phyloP scores from a whole-genome alignment of 164 flowering plant genomes.

The Kalanchoe fedtschenkoi region DNA sequence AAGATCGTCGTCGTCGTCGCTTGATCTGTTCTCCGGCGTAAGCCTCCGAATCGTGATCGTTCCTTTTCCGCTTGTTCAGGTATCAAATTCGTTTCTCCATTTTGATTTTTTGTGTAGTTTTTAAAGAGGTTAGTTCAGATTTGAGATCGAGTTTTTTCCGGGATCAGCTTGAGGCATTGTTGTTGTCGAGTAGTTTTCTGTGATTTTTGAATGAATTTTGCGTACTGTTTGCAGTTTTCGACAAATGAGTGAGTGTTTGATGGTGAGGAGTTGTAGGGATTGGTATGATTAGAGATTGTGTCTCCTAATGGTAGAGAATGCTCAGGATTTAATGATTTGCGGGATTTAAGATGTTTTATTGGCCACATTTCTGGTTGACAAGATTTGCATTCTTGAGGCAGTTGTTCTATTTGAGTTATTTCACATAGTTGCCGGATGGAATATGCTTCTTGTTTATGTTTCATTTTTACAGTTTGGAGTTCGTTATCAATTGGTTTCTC shows the following conservation, averaged over 20 bases:
- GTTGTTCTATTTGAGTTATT: too few relatives aligned
- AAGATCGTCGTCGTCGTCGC: too few relatives aligned
- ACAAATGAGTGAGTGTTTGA: not conserved
- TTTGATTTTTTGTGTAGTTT: not conserved
- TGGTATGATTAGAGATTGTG: not conserved
- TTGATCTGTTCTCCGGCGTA: not conserved
- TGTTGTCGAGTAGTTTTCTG: not conserved
- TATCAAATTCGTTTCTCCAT: not conserved
- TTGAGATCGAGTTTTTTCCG: not conserved
- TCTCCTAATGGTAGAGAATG: too few relatives aligned
- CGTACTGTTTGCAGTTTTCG: not conserved
- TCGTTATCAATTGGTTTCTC: too few relatives aligned
- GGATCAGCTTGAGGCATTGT: not conserved
- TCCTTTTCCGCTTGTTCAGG: not conserved
- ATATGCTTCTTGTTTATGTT: too few relatives aligned
- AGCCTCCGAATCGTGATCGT: not conserved
- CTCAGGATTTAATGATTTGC: not conserved
- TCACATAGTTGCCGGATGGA: too few relatives aligned
- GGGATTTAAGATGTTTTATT: not conserved
- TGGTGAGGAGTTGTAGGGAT: not conserved
- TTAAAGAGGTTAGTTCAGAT: not conserved
- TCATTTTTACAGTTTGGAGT: too few relatives aligned
- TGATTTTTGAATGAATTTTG: not conserved
- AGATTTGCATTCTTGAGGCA: too few relatives aligned
- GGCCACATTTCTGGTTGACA: too few relatives aligned